Base-by-base conservation (phyloP, 129 eudicot genomes). In the Oenanthe sinensis region DNA sequence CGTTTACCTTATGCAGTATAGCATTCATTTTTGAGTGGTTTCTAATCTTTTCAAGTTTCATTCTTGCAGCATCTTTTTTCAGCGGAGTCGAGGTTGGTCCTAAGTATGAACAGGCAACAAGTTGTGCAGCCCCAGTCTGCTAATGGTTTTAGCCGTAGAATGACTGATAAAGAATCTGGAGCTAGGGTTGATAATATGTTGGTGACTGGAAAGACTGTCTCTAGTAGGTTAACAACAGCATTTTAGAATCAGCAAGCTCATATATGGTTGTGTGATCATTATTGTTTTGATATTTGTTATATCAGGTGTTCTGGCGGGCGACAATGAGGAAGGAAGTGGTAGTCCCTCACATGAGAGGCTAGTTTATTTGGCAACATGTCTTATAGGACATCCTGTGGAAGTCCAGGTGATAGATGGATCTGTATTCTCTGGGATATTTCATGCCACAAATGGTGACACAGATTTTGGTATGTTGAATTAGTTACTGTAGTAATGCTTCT, bases 391-490 rank as follows among this genome's bases (percentile, higher is more conserved):
- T 78, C 92, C 87, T 40, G 97, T 96, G 79, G 97, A 96, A 76
- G 97, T 96, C 81, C 99, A 96, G 82, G 91, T 92, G 81, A 67
- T 77, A 47, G 96, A 96, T 85, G 99, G 99, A 58, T 88, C 99
- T 85, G 80, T 90, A 17, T 88, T 74, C 81, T 85, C 95, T 50
- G 97, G 99, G 81, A 86, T 96, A 82, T 92, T 92, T 74, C 99
- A 96, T 75, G 87, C 97, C 5, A 87, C 91, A 58, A 87, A 88
- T 75, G 83, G 92, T 40, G 97, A 91, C 75, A 91, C 75, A 82
- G 94, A 96, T 89, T 96, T 96, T 74, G 99, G 99, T 96, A 92
- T 74, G 87, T 84, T 58, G 24, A 17, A 69, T 37, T 26, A 5
- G 74, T 65, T 39, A 22, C n/a, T 60, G 68, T 60, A 60, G 68